phyloP scores from a whole-genome alignment of 1,284 basidiomycete species.

The Cystobasidium sp. region DNA sequence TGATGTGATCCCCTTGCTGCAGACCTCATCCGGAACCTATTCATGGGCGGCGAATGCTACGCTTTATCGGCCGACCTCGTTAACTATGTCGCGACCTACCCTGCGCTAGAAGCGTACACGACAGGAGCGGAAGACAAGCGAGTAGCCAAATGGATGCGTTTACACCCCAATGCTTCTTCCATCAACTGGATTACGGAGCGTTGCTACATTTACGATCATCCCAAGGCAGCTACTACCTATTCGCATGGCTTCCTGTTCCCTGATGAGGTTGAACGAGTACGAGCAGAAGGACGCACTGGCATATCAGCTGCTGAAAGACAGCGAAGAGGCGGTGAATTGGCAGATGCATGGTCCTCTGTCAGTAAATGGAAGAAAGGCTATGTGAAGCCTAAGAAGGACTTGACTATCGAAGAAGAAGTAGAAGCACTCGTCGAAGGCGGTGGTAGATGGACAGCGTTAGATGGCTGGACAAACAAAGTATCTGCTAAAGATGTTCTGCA shows the following conservation, averaged over 20 bases:
- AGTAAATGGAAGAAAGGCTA: conserved; percentile 83
- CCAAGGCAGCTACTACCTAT: conserved; percentile 84
- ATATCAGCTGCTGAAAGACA: conserved; percentile 55
- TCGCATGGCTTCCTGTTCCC: conserved; percentile 97
- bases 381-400: conserved; percentile 68
- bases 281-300: conserved; percentile 56
- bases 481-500: conserved; percentile 60
- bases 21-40: conserved; percentile 86
- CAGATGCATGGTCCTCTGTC: conserved; percentile 68
- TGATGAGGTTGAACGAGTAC: conserved; percentile 76
- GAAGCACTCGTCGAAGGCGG: conserved; percentile 91
- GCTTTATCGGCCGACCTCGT: conserved; percentile 87
- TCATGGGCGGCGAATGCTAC: conserved; percentile 97
- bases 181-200: conserved; percentile 89
- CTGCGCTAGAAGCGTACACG: conserved; percentile 68
- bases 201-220: conserved; percentile 99
- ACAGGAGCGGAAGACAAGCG: conserved; percentile 94
- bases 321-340: conserved; percentile 51
- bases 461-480: conserved; percentile 49
- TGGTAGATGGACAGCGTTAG: conserved; percentile 63
- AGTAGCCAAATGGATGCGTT: conserved; percentile 85
- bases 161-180: conserved; percentile 77
- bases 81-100: conserved; percentile 80
- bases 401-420: conserved; percentile 74
- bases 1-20: conserved; percentile 1